Evolutionary conservation across 2,329 filamentous ascomycete genomes (phyloP).

Genomic region (Madurella fahalii): DNA sequence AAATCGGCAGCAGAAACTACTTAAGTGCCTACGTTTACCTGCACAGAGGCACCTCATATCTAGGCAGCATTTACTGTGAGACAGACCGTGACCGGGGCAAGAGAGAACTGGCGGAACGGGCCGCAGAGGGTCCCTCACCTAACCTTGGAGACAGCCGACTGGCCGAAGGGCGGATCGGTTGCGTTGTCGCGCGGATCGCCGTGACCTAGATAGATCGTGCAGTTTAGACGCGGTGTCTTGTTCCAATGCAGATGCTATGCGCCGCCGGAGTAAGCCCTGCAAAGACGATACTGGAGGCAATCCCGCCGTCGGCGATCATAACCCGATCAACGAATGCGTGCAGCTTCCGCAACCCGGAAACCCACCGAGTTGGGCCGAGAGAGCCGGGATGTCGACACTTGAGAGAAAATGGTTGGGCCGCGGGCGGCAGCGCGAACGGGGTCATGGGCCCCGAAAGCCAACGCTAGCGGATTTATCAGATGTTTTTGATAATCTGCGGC

Average conservation of each 20-base stretch:
- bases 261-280: too few relatives aligned
- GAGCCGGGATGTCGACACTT: background rate
- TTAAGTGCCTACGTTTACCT: too few relatives aligned
- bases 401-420: background rate
- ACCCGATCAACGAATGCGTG: background rate
- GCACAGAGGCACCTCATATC: too few relatives aligned
- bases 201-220: too few relatives aligned
- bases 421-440: background rate
- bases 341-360: background rate
- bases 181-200: background rate
- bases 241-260: too few relatives aligned
- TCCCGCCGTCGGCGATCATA: background rate
- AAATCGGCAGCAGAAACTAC: too few relatives aligned
- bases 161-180: too few relatives aligned
- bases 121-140: background rate
- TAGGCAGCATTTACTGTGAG: background rate
- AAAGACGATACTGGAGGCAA: too few relatives aligned
- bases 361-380: slow-evolving; percentile 2
- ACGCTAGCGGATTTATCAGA: slow-evolving; percentile 18
- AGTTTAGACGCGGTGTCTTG: too few relatives aligned
- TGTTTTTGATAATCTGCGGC: slow-evolving; percentile 24
- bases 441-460: background rate
- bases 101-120: background rate
- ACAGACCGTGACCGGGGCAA: background rate
- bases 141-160: background rate